phyloP scores from a whole-genome alignment of 2,329 filamentous ascomycete species.

The Aspergillus floridensis region DNA sequence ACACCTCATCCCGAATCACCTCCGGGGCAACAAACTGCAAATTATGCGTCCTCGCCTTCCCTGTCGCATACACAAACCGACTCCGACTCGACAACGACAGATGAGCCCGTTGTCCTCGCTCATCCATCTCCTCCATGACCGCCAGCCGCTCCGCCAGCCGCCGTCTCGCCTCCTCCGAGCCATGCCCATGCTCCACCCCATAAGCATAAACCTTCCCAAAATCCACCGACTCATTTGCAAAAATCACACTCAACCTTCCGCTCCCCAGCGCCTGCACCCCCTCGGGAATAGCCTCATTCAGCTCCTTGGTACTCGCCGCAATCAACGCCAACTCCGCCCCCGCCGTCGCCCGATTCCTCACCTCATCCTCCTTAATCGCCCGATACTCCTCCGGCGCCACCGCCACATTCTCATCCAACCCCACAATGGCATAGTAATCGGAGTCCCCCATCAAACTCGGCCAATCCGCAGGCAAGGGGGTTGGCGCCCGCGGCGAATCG shows the following conservation, averaged over 20 bases:
- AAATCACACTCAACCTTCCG: not conserved
- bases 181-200: not conserved
- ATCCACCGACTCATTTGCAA: not conserved
- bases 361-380: not conserved
- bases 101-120: not conserved
- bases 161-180: not conserved
- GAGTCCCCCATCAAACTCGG: not conserved
- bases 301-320: not conserved
- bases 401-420: not conserved
- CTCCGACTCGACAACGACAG: not conserved
- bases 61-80: not conserved
- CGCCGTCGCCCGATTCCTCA: not conserved
- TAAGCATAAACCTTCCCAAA: not conserved
- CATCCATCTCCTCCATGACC: not conserved
- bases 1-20: not conserved
- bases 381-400: not conserved
- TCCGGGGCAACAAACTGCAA: not conserved
- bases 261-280: not conserved
- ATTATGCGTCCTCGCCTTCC: not conserved
- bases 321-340: not conserved
- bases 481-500: not conserved
- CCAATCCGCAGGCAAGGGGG: not conserved
- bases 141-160: not conserved
- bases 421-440: not conserved
- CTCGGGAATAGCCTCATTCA: not conserved